phyloP scores from a whole-genome alignment of 768 basidiomycete species.

The Lactifluus volemus region DNA sequence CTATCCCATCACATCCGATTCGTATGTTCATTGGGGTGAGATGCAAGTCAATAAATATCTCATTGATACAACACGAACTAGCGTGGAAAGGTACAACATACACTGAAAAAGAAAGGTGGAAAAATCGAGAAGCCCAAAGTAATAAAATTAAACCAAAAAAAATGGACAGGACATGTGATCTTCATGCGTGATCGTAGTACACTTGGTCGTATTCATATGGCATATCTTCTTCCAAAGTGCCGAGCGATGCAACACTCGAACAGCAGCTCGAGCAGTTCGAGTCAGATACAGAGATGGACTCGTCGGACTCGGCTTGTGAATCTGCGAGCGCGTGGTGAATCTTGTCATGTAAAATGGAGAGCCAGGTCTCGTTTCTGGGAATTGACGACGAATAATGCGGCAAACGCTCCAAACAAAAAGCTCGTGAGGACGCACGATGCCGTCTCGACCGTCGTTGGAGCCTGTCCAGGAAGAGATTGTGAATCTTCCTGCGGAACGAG shows the following conservation, averaged over 20 bases:
- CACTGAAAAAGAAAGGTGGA: background rate
- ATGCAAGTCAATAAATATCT: conserved; percentile 1
- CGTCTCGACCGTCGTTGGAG: conserved; percentile 23
- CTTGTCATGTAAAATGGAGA: conserved; percentile 16
- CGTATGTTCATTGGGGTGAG: background rate
- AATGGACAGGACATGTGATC: background rate
- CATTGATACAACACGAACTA: conserved; percentile 9
- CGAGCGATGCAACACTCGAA: conserved; percentile 20
- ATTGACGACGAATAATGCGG: conserved; percentile 32
- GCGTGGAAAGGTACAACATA: conserved; percentile 3
- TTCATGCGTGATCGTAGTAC: background rate
- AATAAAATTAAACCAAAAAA: conserved; percentile 11
- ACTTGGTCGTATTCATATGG: background rate
- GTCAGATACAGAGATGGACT: background rate
- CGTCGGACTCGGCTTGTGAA: conserved; percentile 10
- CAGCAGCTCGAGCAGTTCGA: conserved; percentile 20
- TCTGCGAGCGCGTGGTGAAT: background rate
- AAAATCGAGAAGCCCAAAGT: background rate
- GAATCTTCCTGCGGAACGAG: conserved; percentile 19
- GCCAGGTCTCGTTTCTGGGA: conserved; percentile 21
- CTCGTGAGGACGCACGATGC: conserved; percentile 47
- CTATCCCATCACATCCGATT: too few relatives aligned
- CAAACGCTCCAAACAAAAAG: conserved; percentile 49
- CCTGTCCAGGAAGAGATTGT: conserved; percentile 8
- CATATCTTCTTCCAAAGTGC: conserved; percentile 16